These are phyloP conservation scores for Neofusicoccum ribis DNA, from an alignment of 2,329 filamentous ascomycete species.

Conservation along the genomic window DNA sequence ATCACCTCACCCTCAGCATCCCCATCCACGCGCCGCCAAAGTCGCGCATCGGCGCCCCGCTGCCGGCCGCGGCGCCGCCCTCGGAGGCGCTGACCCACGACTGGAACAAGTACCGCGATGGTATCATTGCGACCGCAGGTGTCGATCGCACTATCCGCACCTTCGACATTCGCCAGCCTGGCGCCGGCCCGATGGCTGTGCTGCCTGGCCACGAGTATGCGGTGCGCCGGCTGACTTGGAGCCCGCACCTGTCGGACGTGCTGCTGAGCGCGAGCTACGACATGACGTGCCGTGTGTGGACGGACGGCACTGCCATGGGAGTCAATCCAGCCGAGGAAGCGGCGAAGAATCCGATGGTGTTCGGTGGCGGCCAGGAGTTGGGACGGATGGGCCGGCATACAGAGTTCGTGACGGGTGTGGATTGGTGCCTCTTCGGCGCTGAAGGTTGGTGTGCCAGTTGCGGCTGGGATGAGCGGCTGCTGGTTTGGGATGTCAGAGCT, in stretches of 20 bases:
- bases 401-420: constrained; percentile 92
- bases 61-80: constrained; percentile 55
- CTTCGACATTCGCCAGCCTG: constrained; percentile 82
- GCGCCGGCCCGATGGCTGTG: constrained; percentile 69
- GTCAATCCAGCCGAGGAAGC: constrained; percentile 35
- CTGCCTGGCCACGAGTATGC: constrained; percentile 90
- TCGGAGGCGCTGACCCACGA: constrained; percentile 90
- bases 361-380: constrained; percentile 66
- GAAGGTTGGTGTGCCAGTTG: constrained; percentile 95
- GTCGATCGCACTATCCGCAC: constrained; percentile 85
- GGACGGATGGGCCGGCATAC: constrained; percentile 91
- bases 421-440: constrained; percentile 95
- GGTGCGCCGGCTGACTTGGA: constrained; percentile 83
- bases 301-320: constrained; percentile 66
- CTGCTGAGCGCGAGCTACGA: constrained; percentile 91
- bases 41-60: constrained; percentile 45
- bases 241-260: constrained; percentile 86
- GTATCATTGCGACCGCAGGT: constrained; percentile 80
- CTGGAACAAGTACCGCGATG: constrained; percentile 96
- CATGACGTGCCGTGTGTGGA: constrained; percentile 96
- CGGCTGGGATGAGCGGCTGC: constrained; percentile 88
- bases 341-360: constrained; percentile 39
- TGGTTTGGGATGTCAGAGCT: constrained; percentile 86
- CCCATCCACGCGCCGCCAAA: constrained; percentile 74
- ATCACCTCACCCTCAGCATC: constrained; percentile 80